These are phyloP conservation scores for Pestalotiopsis sp. DNA, from an alignment of 2,329 filamentous ascomycete genomes.

Conservation along the genomic window DNA sequence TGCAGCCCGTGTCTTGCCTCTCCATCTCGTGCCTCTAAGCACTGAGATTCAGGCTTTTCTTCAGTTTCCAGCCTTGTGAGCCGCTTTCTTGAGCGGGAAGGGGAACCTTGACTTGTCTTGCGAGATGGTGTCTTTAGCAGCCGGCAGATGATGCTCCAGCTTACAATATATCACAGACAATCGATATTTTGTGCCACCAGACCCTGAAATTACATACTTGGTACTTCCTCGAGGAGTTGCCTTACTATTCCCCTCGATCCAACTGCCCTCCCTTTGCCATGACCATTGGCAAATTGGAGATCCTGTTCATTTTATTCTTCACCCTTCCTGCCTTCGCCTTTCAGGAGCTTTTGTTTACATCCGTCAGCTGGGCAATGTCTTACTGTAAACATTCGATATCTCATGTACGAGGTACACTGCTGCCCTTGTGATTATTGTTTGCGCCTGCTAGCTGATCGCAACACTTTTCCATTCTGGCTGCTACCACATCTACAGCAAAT, in stretches of 20 bases:
- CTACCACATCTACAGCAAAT: neutral
- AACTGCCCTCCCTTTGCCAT: neutral
- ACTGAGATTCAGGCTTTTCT: neutral
- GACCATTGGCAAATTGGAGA: neutral
- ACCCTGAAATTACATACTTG: neutral
- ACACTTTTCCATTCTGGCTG: neutral
- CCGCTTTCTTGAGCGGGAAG: neutral
- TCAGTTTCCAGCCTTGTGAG: conserved; percentile 3
- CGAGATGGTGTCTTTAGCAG: neutral
- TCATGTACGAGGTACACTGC: neutral
- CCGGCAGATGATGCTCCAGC: neutral
- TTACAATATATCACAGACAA: neutral
- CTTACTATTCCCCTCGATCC: neutral
- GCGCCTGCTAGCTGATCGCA: neutral
- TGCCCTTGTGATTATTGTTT: neutral
- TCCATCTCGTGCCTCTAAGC: neutral
- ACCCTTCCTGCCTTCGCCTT: neutral
- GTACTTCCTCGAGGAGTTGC: neutral
- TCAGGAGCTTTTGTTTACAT: neutral
- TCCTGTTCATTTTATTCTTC: neutral
- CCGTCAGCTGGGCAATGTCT: neutral
- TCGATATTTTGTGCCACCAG: neutral
- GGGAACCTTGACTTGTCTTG: neutral
- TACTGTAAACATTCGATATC: neutral
- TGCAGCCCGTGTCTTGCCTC: neutral